Evolutionary conservation across 805 yeast species (phyloP), one percentile per base, ranked within the genome.

Genomic region (Starmerella floris): DNA sequence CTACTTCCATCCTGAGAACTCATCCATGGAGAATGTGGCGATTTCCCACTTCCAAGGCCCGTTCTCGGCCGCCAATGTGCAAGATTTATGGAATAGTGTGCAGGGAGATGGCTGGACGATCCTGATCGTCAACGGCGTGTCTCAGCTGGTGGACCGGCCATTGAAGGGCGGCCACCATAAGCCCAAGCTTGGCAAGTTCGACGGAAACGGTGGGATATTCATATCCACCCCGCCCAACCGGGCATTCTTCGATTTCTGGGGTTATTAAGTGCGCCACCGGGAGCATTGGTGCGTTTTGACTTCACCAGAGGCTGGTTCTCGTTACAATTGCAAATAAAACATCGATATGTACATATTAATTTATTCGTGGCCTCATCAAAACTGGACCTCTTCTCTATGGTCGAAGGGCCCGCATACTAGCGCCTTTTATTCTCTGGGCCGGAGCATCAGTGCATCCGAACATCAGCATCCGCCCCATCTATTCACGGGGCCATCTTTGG

Each of bases 61-160:
- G 3, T 20, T 44, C 6, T 23, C 20, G 3, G 23, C 36, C 16
- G 31, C 19, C 2, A 37, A 43, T 5, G 35, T 48, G 1, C 13
- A 10, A 8, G 23, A 30, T 3, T 9, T 43, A 2, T 48, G 48
- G 47, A 21, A 37, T 3, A 6, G 8, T 9, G 6, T 43, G 6
- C 6, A 5, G 15, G 23, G 22, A 10, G 37, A 37, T 17, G 22
- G n/a, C 27, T 45, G 50, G 45, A 33, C 44, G 1, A 44, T 48
- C 3, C 11, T 46, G 39, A 35, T 40, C 13, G 53, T 35, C 6
- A 31, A 21, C 6, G 51, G 51, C 13, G 31, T 26, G 23, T 20
- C 31, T 13, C 39, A 36, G 32, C 6, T 36, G 15, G 9, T 19
- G 10, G 37, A 35, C 19, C 27, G 37, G 30, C 37, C 37, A 5